Evolutionary conservation across 768 basidiomycete genomes (phyloP), one percentile per base, ranked within the genome.

Genomic region (Agrocybe praecox): DNA sequence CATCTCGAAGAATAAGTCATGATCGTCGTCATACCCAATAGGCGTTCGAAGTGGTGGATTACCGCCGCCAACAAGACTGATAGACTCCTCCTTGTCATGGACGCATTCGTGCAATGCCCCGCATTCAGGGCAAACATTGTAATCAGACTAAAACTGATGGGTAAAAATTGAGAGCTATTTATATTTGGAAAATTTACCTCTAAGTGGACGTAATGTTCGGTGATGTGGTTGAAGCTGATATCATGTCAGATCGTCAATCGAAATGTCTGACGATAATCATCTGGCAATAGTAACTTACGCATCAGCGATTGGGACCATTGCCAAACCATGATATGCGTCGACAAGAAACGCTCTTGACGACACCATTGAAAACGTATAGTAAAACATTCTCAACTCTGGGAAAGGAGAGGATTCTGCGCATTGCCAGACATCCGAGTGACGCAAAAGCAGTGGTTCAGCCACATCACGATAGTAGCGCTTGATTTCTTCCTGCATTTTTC

Each of bases 271-370:
- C 36, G n/a, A 12, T 1, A 46, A 48, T 49, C 33, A 17, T 55
- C 44, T n/a, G n/a, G n/a, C n/a, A n/a, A 51, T 53, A 18, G 33
- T 19, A 12, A 80, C 87, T 70, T 67, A 92, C 89, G 81, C 81
- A 73, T 95, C 94, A 29, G 91, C 91, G 60, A 94, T 81, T 4
- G 94, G 92, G 18, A 93, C 90, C 81, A 96, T 89, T 1, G 89
- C 81, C 17, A 95, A 74, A 6, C 85, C 85, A 67, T 93, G 92
- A 66, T 85, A 94, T 7, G 83, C 79, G 69, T 96, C 94, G 58
- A 94, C 84, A 57, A 91, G 75, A 72, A 96, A 96, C 2, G 92
- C 88, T 36, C 94, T 80, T 4, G 92, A 89, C 2, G 87, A 89
- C 49, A 96, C 90, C 32, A 94, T 79, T 1, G 76, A 74, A 65